These are phyloP conservation scores for Boechera retrofracta DNA, from an alignment of 345 rosid species.

Conservation along the genomic window DNA sequence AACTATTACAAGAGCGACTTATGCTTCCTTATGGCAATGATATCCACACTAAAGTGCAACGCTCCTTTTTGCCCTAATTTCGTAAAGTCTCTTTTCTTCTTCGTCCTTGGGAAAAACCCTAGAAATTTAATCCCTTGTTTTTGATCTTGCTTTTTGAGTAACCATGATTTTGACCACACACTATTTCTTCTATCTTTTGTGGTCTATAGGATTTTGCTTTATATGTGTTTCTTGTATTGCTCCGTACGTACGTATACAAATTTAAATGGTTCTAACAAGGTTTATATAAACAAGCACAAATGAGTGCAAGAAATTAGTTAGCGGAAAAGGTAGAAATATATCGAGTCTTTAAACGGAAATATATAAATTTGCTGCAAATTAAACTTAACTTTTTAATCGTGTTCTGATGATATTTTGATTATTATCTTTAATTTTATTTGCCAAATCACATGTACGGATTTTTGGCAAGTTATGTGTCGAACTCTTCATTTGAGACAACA, in stretches of 20 bases:
- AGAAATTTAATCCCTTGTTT: conserved; percentile 24
- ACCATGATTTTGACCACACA: conserved; percentile 49
- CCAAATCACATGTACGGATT: background rate
- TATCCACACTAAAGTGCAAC: conserved; percentile 40
- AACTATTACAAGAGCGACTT: conserved; percentile 51
- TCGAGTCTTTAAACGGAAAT: conserved; percentile 30
- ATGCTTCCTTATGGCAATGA: conserved; percentile 43
- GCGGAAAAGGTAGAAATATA: conserved; percentile 38
- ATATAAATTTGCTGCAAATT: background rate
- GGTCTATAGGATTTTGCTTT: conserved; percentile 46
- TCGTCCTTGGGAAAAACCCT: conserved; percentile 47
- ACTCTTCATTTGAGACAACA: background rate
- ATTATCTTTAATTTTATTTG: background rate
- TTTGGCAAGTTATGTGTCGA: conserved; percentile 3
- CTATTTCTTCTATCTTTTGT: conserved; percentile 41
- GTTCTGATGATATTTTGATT: background rate
- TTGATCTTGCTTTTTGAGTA: conserved; percentile 46
- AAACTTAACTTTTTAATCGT: conserved; percentile 1
- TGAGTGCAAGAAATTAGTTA: conserved; percentile 40
- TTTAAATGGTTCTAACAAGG: conserved; percentile 45
- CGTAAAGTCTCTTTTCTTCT: conserved; percentile 44
- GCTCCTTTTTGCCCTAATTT: conserved; percentile 41
- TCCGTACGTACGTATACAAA: conserved; percentile 45
- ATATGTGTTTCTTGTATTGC: conserved; percentile 42
- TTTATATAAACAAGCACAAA: conserved; percentile 41